Evolutionary conservation across 352 stramenopile genomes (phyloP), one percentile per base, ranked within the genome.

Genomic region (Globisporangium echinulatum): DNA sequence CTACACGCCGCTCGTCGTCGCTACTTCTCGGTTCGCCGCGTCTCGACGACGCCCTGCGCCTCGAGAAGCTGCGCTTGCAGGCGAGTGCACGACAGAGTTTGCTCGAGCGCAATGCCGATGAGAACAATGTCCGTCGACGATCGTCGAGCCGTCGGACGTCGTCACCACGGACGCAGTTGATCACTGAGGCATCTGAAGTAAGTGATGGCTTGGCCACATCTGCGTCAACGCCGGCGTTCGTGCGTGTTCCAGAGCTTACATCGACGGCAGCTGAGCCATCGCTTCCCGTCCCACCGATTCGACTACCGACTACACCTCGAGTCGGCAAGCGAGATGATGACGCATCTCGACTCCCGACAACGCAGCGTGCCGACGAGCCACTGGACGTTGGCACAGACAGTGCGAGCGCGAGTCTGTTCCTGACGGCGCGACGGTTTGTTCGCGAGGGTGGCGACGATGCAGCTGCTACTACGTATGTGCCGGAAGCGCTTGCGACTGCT

Each of bases 1-100:
- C 77, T 11, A 49, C 53, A 49, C 54, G 33, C 0, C 49, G 40
- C 40, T 62, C 17, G 9, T 61, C 3, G 56, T 44, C 1, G 58
- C 55, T 33, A 33, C 25, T 33, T 33, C 25, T 33, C 25, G 25
- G 25, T 33, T 33, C 25, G 15, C 37, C 61, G 1, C 50, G 25
- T 4, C 15, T 42, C 11, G 54, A 62, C 37, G 55, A 67, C 11
- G 15, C 51, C 6, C 36, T 61, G 19, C 19, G 49, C 1, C 17
- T 63, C 9, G 58, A 68, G 25, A 72, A 66, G 19, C 19, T 68
- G 13, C 49, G 42, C 4, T 61, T 70, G 43, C 59, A 62, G 7
- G 47, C 63, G 19, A 66, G 62, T 7, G 52, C 60, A 11, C 63
- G 60, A 15, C 53, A 62, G n/a, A 64, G 52, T 42, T 72, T 62